phyloP scores from a whole-genome alignment of 2,329 filamentous ascomycete species.

The Penicillium rolfsii region DNA sequence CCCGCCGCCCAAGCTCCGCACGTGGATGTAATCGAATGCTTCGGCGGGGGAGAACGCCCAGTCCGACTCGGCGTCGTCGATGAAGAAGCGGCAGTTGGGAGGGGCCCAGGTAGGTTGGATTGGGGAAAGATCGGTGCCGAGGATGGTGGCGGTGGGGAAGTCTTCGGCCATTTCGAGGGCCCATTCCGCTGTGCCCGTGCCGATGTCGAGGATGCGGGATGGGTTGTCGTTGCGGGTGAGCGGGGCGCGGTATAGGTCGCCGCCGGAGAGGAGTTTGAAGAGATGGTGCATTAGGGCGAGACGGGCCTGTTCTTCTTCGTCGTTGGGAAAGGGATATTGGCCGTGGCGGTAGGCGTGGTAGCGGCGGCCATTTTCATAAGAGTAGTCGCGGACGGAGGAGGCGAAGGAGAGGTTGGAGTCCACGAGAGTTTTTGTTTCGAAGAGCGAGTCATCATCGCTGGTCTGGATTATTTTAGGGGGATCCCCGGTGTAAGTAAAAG shows the following conservation, averaged over 20 bases:
- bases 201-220: constrained; percentile 38
- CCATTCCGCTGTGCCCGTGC: constrained; percentile 41
- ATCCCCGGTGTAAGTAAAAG: background rate
- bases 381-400: constrained; percentile 45
- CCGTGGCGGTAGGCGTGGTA: constrained; percentile 50
- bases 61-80: constrained; percentile 47
- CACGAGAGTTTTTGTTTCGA: constrained; percentile 37
- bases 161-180: constrained; percentile 51
- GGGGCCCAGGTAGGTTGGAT: constrained; percentile 49
- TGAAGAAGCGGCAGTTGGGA: constrained; percentile 56
- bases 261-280: constrained; percentile 41
- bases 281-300: constrained; percentile 47
- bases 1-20: constrained; percentile 41
- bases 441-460: constrained; percentile 42
- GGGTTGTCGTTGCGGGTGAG: constrained; percentile 28
- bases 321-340: constrained; percentile 49
- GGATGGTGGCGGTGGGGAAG: constrained; percentile 40
- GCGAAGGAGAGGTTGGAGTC: constrained; percentile 47
- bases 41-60: constrained; percentile 45
- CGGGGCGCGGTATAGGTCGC: constrained; percentile 45
- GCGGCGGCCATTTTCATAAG: constrained; percentile 48
- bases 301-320: constrained; percentile 50
- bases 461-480: constrained; percentile 24
- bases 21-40: constrained; percentile 47
- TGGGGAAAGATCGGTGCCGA: constrained; percentile 41